Evolutionary conservation across 805 yeast genomes (phyloP).

Genomic region (Lipomyces spencermartinsiae): DNA sequence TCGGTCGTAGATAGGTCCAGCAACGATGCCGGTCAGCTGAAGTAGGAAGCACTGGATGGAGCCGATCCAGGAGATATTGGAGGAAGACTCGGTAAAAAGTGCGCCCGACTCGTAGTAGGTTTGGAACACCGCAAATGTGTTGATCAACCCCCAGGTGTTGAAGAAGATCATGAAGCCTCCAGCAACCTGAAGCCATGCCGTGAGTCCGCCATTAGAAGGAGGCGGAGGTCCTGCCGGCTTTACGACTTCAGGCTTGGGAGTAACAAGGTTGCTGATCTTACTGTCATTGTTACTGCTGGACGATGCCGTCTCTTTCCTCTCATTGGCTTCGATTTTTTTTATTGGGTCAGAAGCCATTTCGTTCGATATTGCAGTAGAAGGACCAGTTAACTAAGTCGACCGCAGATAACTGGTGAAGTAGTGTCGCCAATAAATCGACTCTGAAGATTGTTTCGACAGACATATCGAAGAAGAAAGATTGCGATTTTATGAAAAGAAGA

Average conservation of each 20-base stretch:
- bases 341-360: not conserved
- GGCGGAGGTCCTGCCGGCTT: not conserved
- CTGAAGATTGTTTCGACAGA: not conserved
- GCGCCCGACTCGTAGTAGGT: constrained; percentile 39
- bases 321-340: not conserved
- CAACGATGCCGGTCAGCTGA: constrained; percentile 36
- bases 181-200: constrained; percentile 33
- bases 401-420: not conserved
- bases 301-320: not conserved
- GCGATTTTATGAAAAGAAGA: not conserved
- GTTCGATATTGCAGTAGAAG: not conserved
- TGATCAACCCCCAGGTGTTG: constrained; percentile 40
- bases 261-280: not conserved
- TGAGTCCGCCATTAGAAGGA: constrained; percentile 29
- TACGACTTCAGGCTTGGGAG: not conserved
- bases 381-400: not conserved
- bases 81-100: constrained; percentile 34
- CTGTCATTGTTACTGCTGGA: not conserved
- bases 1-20: constrained; percentile 43
- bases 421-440: not conserved
- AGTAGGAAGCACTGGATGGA: constrained; percentile 44
- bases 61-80: constrained; percentile 45
- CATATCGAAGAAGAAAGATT: not conserved
- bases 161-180: constrained; percentile 49
- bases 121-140: constrained; percentile 32